These are phyloP conservation scores for Lentinus tigrinus DNA, from an alignment of 768 basidiomycete genomes.

Conservation along the genomic window DNA sequence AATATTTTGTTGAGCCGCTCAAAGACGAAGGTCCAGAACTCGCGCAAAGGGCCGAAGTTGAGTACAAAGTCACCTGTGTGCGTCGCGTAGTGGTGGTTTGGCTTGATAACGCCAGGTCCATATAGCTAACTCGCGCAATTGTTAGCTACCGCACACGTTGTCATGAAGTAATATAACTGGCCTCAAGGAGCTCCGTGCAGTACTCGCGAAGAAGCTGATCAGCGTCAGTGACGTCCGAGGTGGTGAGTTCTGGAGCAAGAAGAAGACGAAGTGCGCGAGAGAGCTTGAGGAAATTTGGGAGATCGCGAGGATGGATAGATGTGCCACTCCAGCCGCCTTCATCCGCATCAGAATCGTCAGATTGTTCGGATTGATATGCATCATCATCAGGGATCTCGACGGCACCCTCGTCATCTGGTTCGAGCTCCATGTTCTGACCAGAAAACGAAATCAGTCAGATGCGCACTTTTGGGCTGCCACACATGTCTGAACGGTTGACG, in stretches of 20 bases:
- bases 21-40: conserved; percentile 32
- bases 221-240: background rate
- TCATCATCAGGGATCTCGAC: background rate
- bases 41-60: conserved; percentile 36
- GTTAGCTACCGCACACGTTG: conserved; percentile 9
- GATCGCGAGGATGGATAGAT: conserved; percentile 1
- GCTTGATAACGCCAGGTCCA: conserved; percentile 29
- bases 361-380: background rate
- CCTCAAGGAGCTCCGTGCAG: conserved; percentile 20
- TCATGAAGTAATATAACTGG: conserved; percentile 5
- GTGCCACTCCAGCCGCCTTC: background rate
- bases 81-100: conserved; percentile 38
- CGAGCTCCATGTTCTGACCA: background rate
- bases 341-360: background rate
- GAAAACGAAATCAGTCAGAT: background rate
- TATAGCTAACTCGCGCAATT: conserved; percentile 27
- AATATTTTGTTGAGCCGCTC: conserved; percentile 37
- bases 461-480: too few species aligned
- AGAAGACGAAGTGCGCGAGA: conserved; percentile 1
- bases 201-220: conserved; percentile 25
- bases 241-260: conserved; percentile 7
- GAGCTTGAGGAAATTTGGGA: conserved; percentile 6
- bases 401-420: conserved; percentile 3
- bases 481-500: background rate
- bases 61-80: conserved; percentile 28